phyloP scores from a whole-genome alignment of 2,329 filamentous ascomycete species.

The Paramyrothecium sp. region DNA sequence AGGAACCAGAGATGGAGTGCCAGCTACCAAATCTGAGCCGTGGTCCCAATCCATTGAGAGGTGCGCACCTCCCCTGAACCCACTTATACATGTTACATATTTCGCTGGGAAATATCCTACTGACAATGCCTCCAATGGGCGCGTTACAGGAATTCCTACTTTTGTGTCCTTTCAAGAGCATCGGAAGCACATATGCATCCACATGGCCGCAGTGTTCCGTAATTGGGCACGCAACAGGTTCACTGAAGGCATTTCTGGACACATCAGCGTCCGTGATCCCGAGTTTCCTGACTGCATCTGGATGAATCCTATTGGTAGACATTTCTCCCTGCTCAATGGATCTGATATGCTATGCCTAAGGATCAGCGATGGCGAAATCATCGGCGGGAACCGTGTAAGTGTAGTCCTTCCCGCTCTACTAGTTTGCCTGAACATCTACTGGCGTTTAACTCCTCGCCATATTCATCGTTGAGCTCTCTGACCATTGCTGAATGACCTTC shows the following conservation, averaged over 20 bases:
- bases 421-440: not conserved
- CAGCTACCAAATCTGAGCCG: conserved; percentile 16
- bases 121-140: not conserved
- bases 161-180: conserved; percentile 41
- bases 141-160: conserved; percentile 35
- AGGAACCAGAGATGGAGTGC: conserved; percentile 10
- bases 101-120: too few relatives aligned
- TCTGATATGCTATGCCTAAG: conserved; percentile 68
- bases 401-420: not conserved
- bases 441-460: not conserved
- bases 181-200: conserved; percentile 61
- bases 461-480: not conserved
- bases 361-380: conserved; percentile 52
- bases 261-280: conserved; percentile 67
- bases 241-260: conserved; percentile 36
- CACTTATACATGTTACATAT: too few relatives aligned
- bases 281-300: conserved; percentile 62
- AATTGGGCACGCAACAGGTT: conserved; percentile 27
- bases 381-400: conserved; percentile 56
- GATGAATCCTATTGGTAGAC: conserved; percentile 67
- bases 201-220: conserved; percentile 62
- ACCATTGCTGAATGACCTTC: too few relatives aligned
- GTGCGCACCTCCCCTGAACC: conserved; percentile 7
- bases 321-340: conserved; percentile 66
- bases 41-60: conserved; percentile 18